These are phyloP conservation scores for Protomyces gravidus DNA, from an alignment of 1,139 yeast species.

Conservation along the genomic window DNA sequence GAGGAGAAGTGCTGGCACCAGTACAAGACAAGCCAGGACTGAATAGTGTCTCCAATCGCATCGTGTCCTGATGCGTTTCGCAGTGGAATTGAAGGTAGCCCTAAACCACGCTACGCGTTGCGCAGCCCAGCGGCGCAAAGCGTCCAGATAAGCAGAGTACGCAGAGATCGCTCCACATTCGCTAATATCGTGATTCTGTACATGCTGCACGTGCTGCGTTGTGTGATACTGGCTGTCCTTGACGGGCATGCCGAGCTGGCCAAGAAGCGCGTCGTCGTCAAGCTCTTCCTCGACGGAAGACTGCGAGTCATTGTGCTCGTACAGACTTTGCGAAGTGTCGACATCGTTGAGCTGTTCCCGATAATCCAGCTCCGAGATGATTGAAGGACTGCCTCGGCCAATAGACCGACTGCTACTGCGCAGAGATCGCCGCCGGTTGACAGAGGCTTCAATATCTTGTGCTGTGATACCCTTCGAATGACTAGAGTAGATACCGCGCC, in stretches of 20 bases:
- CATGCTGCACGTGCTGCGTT: not conserved
- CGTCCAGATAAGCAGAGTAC: not conserved
- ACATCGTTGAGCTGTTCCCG: not conserved
- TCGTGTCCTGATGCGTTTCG: not conserved
- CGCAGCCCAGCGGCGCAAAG: not conserved
- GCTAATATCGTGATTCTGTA: too few relatives aligned
- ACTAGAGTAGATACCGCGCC: not conserved
- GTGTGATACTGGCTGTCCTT: not conserved
- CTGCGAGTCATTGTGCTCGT: conserved; percentile 14
- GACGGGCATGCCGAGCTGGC: not conserved
- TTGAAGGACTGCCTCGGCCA: conserved; percentile 4
- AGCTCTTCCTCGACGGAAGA: conserved; percentile 5
- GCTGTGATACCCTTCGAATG: not conserved
- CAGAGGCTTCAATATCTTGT: conserved; percentile 19
- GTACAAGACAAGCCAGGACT: not conserved
- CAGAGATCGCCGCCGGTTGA: conserved; percentile 14
- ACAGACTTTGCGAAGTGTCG: not conserved
- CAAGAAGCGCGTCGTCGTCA: not conserved
- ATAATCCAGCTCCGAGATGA: not conserved
- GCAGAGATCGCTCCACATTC: too few relatives aligned
- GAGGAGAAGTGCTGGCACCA: not conserved
- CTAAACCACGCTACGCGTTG: too few relatives aligned
- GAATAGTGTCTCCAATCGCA: not conserved
- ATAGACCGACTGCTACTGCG: conserved; percentile 13
- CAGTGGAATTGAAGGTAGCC: too few relatives aligned